Evolutionary conservation across 2,329 filamentous ascomycete species (phyloP), one percentile per base, ranked within the genome.

Genomic region (Aaosphaeria pasadenensis): DNA sequence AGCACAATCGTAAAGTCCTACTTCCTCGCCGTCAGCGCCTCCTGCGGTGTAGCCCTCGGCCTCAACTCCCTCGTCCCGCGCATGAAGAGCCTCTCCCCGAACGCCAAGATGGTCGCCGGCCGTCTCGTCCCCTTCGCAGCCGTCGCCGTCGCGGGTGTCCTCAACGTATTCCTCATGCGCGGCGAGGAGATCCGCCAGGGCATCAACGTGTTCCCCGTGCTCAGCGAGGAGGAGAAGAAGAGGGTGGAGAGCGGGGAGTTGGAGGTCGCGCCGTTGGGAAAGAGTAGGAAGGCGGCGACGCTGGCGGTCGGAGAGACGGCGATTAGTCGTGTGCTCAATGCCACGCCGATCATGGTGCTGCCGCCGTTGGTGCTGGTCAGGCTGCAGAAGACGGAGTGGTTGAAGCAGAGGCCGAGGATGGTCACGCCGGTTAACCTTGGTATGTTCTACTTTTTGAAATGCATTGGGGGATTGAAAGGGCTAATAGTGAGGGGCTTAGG

Each of bases 101-200:
- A 83, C 45, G 88, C 91, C 3, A 85, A 85, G 51, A 80, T 86
- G 36, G 83, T 95, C 17, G 83, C 97, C 3, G 80, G 84, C 46
- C 86, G 94, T n/a, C 82, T 99, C 6, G 91, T 97, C 5, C 94
- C 94, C 29, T 99, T 99, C 66, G 94, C 92, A 1, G 94, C 94
- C 9, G 94, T 99, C 7, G 92, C 92, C 30, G 88, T 85, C 50
- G 94, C 94, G 4, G 91, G 91, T 63, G 90, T 86, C 1, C 79
- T 99, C 53, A 99, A 99, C 72, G 94, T 96, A 29, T 95, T 96
- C 73, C 82, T 99, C 47, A 99, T 99, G 94, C 89, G 94, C 50
- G 87, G 90, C 54, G 92, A 96, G 71, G 94, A 99, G 75, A 97
- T 99, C 61, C 82, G 88, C 63, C 83, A 83, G 52, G 94, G 94